phyloP scores from a whole-genome alignment of 2,329 filamentous ascomycete species.

The Colletotrichum horii region DNA sequence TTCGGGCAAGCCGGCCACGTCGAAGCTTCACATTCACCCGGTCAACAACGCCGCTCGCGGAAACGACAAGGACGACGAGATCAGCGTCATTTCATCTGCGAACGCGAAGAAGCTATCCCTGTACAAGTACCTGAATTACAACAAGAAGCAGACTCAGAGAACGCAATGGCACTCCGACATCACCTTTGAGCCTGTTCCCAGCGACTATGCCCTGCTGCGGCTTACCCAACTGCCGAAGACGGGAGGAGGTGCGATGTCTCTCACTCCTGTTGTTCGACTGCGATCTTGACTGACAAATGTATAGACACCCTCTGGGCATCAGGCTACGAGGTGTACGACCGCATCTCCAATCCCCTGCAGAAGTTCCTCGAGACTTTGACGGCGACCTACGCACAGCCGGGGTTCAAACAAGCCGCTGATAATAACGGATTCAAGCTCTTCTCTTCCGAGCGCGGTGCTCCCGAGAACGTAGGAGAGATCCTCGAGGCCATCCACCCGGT shows the following conservation, averaged over 20 bases:
- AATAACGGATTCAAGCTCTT: slow-evolving; percentile 51
- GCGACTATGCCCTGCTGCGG: slow-evolving; percentile 65
- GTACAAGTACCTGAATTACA: slow-evolving; percentile 34
- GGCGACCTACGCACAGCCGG: slow-evolving; percentile 56
- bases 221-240: slow-evolving; percentile 59
- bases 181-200: slow-evolving; percentile 67
- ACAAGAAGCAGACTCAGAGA: slow-evolving; percentile 50
- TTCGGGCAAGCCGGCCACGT: slow-evolving; percentile 59
- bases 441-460: slow-evolving; percentile 49
- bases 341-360: slow-evolving; percentile 60
- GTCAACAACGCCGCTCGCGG: slow-evolving; percentile 58
- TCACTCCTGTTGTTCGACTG: accelerated
- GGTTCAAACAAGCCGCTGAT: slow-evolving; percentile 54
- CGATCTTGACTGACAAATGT: background rate
- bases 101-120: slow-evolving; percentile 57
- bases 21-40: slow-evolving; percentile 66
- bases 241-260: slow-evolving; percentile 49
- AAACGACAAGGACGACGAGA: slow-evolving; percentile 59
- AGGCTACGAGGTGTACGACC: slow-evolving; percentile 64
- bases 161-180: slow-evolving; percentile 68
- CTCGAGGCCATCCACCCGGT: slow-evolving; percentile 59
- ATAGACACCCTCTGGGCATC: slow-evolving; percentile 66
- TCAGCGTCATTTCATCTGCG: slow-evolving; percentile 67
- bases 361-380: slow-evolving; percentile 64
- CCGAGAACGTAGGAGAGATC: slow-evolving; percentile 52